Base-by-base conservation (phyloP, 78 protist genomes). In the Salpingoeca rosetta region DNA sequence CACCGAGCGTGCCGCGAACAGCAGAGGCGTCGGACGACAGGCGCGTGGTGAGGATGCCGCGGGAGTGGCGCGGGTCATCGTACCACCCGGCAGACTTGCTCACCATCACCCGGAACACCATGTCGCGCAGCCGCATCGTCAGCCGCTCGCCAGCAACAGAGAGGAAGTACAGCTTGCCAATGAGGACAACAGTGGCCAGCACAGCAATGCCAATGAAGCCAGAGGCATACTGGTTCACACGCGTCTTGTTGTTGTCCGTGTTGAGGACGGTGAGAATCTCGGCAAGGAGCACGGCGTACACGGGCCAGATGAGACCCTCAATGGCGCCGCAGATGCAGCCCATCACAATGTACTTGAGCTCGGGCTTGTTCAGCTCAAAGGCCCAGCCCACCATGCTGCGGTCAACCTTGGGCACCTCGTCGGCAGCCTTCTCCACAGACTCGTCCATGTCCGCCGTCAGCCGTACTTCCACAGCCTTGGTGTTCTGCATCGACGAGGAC, bases 21-120 rank as follows among this genome's bases (percentile, higher is more conserved):
- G 88, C 82, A 65, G 93, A 76, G 37, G 93, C 95, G 45, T 94
- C 97, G 22, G 89, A 44, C 7, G 95, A 92, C 36, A 94, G 86
- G 36, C 88, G 85, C 26, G 97, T 72, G 28, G 95, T 90, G 28
- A 94, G 80, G 7, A 79, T 65, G 38, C 97, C 97, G 3, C 84
- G 83, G 37, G 84, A 65, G 83, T 94, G 80, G 1, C 17, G 31
- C 7, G 65, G 65, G 31, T 83, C 76, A 86, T 94, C 96, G 80
- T 88, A 94, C 88, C 86, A 94, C 42, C 90, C 90, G 25, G 90
- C 82, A 39, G 84, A 74, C 84, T 94, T 94, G 56, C 84, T 1
- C 81, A 94, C 40, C 31, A 83, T 43, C 26, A 88, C 11, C 17
- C n/a, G 75, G 86, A 89, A 85, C 81, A 39, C 7, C 44, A 44